phyloP scores from a whole-genome alignment of 768 basidiomycete species.

The Mycena vulgaris region DNA sequence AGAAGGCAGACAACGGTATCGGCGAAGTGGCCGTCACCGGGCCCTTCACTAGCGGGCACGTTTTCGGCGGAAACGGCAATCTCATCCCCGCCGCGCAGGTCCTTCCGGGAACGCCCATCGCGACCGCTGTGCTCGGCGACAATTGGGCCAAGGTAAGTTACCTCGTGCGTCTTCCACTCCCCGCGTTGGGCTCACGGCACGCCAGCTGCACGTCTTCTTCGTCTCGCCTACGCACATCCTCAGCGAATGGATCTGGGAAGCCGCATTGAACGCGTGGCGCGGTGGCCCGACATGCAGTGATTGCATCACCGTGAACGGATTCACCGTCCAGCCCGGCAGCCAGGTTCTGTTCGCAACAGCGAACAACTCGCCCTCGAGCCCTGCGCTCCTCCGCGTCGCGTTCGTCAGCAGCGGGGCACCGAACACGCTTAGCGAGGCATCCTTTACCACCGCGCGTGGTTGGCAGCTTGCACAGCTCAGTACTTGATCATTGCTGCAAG shows the following conservation, averaged over 20 bases:
- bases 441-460: not conserved
- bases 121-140: not conserved
- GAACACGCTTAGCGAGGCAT: not conserved
- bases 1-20: not conserved
- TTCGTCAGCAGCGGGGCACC: conserved; percentile 6
- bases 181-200: not conserved
- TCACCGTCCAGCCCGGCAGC: not conserved
- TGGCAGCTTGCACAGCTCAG: conserved; percentile 7
- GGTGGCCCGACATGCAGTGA: not conserved
- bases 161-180: not conserved
- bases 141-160: not conserved
- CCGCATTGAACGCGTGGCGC: not conserved
- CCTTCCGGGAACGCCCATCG: not conserved
- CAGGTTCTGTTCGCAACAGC: not conserved
- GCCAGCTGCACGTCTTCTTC: not conserved
- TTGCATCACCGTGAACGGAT: not conserved
- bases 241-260: not conserved
- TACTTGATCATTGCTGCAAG: not conserved
- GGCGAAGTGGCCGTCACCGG: not conserved
- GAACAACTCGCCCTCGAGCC: not conserved
- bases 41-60: not conserved
- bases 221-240: not conserved
- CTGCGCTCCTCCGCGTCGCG: not conserved
- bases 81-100: not conserved
- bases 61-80: not conserved